Evolutionary conservation across 129 eudicot species (phyloP).

Genomic region (Flaveria brownii): DNA sequence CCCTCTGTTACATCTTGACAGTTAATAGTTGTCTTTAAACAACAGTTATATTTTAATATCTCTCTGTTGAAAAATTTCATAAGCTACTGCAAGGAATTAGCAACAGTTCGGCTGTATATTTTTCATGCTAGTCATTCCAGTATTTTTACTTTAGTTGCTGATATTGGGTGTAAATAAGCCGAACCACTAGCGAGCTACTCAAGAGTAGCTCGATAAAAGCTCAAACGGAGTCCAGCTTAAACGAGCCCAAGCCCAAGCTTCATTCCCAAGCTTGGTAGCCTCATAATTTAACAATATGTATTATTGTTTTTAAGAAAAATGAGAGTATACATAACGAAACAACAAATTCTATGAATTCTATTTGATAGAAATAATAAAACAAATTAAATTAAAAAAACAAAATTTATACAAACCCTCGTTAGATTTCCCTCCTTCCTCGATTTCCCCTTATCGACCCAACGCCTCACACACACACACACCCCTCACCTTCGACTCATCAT

Average conservation of each 20-base stretch:
- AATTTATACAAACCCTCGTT: slow-evolving; percentile 47
- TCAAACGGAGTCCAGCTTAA: no score
- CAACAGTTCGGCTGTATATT: not conserved
- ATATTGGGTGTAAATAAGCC: not conserved
- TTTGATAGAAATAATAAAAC: not conserved
- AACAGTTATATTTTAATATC: not conserved
- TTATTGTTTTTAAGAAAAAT: no score
- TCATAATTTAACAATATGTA: no score
- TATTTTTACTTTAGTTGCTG: not conserved
- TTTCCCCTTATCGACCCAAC: slow-evolving; percentile 37
- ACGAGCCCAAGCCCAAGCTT: no score
- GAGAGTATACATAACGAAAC: no score
- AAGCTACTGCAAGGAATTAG: not conserved
- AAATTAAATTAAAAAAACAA: slow-evolving; percentile 19
- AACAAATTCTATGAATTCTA: no score
- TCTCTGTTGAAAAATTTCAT: not conserved
- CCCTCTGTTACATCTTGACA: no score
- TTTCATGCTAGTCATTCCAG: not conserved
- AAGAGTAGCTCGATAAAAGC: no score
- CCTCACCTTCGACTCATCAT: slow-evolving; percentile 18
- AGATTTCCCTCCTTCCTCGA: slow-evolving; percentile 53
- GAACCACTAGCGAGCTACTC: not conserved
- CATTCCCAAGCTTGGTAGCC: no score
- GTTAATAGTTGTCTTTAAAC: not conserved
- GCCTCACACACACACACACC: slow-evolving; percentile 19